These are phyloP conservation scores for Ophiostoma ips DNA, from an alignment of 2,329 filamentous ascomycete species.

Conservation along the genomic window DNA sequence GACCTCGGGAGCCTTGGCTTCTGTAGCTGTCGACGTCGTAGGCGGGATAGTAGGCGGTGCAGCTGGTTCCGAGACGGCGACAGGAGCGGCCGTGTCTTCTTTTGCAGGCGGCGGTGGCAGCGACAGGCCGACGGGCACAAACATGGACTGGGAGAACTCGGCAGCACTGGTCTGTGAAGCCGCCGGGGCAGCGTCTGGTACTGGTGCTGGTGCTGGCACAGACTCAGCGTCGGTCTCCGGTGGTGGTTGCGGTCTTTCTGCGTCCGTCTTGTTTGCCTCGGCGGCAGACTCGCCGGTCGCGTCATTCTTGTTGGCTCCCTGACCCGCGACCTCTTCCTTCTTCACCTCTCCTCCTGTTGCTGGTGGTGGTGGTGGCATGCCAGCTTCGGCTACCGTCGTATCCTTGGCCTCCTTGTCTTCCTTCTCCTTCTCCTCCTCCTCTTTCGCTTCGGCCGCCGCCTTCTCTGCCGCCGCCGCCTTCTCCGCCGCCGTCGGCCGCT, in stretches of 20 bases:
- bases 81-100: background rate
- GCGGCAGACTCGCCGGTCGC: background rate
- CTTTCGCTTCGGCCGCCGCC: background rate
- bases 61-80: background rate
- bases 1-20: background rate
- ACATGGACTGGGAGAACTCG: slow-evolving; percentile 6
- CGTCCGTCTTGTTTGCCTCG: background rate
- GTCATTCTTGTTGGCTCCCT: background rate
- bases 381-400: background rate
- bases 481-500: slow-evolving; percentile 27
- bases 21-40: background rate
- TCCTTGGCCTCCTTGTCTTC: background rate
- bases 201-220: background rate
- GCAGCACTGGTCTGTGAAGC: background rate
- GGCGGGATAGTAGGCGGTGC: background rate
- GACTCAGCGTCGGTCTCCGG: background rate
- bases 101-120: background rate
- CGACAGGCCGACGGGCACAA: slow-evolving; percentile 6
- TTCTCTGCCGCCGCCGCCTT: slow-evolving; percentile 7
- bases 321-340: background rate
- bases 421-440: background rate
- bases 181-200: background rate
- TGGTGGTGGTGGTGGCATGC: background rate
- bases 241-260: background rate
- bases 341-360: background rate